Base-by-base conservation (phyloP, 2,329 filamentous ascomycete species). In the Ceratocystis cubensis region DNA sequence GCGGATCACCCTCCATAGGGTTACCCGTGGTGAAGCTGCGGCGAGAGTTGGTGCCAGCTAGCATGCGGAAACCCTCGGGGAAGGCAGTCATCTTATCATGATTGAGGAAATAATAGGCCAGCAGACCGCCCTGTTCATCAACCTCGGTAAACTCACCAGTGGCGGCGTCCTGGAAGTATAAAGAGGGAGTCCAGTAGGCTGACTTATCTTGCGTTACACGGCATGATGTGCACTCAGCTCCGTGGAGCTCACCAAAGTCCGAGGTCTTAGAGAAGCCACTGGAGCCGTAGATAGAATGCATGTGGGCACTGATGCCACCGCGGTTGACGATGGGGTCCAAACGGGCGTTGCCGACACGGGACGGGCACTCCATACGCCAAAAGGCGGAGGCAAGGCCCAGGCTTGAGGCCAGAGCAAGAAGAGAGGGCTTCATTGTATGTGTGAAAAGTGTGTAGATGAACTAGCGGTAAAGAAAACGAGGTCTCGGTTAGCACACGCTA, bases 281-380 rank as follows among this genome's bases (percentile, higher is more conserved):
- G 62, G 87, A 88, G 69, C 91, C 91, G 74, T 89, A 85, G 71
- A 94, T 82, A 17, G 84, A 78, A 75, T 96, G 91, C 25, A 82
- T 81, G 75, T 96, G 91, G 68, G 79, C 74, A 8, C 86, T 82
- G 44, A 84, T 69, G 22, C 72, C 71, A 63, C 84, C 86, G 2
- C 81, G 82, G 67, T 84, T 80, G 66, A 94, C 80, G 66, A 96
- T 79, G 20, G 91, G 91, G 73, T 96, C 91, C 50, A 96, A 79
- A 67, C 89, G 84, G 63, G 84, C 88, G 67, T 89, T 74, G 69
- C 85, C 89, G 70, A 85, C 79, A 61, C 82, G 81, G 66, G 85
- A 86, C 71, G 84, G 87, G 76, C 91, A 96, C 72, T 90, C 88
- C 82, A 96, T 88, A 73, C 91, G 89, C 89, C 89, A 96, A 76